phyloP scores from a whole-genome alignment of 179 eudicot species.

The Beta corolliflora region DNA sequence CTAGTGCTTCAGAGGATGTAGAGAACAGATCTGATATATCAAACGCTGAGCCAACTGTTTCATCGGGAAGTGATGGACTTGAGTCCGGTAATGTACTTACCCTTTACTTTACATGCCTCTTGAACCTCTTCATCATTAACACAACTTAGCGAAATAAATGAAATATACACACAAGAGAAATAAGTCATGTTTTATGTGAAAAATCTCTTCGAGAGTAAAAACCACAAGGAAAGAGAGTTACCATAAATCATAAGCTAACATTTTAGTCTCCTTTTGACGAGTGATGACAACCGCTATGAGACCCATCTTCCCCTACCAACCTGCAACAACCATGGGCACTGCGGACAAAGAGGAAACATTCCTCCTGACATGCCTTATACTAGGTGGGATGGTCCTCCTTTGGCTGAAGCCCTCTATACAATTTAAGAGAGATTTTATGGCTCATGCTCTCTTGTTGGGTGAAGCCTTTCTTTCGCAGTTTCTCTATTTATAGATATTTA shows the following conservation, averaged over 20 bases:
- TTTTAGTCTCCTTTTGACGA: not conserved
- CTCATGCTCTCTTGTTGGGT: not conserved
- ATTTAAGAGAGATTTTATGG: not conserved
- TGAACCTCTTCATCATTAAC: not conserved
- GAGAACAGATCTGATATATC: conserved; percentile 44
- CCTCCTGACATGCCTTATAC: not conserved
- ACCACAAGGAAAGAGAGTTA: not conserved
- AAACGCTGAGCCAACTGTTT: conserved; percentile 40
- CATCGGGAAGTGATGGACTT: conserved; percentile 44
- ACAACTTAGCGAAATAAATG: not conserved
- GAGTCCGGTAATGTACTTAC: conserved; percentile 41
- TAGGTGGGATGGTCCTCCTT: not conserved
- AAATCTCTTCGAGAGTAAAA: not conserved
- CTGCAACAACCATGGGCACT: not conserved
- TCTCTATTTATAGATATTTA: not conserved
- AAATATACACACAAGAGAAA: not conserved
- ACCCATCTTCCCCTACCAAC: no score
- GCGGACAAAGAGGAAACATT: not conserved
- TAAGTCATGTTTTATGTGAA: not conserved
- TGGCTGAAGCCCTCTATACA: no score
- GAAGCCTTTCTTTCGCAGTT: not conserved
- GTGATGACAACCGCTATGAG: not conserved
- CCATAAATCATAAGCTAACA: not conserved
- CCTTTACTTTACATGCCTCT: not conserved
- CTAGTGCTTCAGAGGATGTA: conserved; percentile 35